Base-by-base conservation (phyloP, 2,329 filamentous ascomycete species). In the Botrytis fragariae region DNA sequence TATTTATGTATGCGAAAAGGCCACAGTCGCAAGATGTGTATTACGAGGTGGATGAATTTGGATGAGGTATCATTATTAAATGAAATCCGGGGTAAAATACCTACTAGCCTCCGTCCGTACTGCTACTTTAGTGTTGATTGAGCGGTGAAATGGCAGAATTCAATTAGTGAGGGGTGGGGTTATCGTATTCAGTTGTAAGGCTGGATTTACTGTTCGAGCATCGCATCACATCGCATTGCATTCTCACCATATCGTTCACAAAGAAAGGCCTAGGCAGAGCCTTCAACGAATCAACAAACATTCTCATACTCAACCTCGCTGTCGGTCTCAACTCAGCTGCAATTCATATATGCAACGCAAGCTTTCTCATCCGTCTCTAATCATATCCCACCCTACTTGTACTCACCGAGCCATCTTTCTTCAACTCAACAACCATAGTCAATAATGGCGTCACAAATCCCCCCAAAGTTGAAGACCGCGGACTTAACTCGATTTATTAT, bases 401-500 rank as follows among this genome's bases (percentile, higher is more conserved):
- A 45, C 42, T 18, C 29, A n/a, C 51, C n/a, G 14, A 29, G n/a
- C n/a, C 48, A 54, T 25, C 48, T n/a, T 3, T 45, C 22, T 29
- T 22, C 4, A 68, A 54, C 64, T 51, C 12, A 16, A 51, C 32
- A 60, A 18, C 22, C 5, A 62, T 25, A 32, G 7, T 64, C 14
- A 54, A 42, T n/a, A 76, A 97, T 97, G 95, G 89, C 93, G 68
- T 87, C 88, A 79, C 85, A 86, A 72, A 85, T 95, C 73, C 94
- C 94, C 25, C 85, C 88, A 48, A 89, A 89, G 80, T 87, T 99
- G 79, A 94, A 92, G 84, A 86, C 91, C 73, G 91, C 93, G 74
- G 94, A 97, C 81, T 90, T 97, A 80, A 90, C 90, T 77, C 93
- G 94, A 74, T 98, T 97, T 82, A 91, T 95, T 75, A 88, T 91